phyloP scores from a whole-genome alignment of 352 stramenopile species.

The Pythium guiyangense region DNA sequence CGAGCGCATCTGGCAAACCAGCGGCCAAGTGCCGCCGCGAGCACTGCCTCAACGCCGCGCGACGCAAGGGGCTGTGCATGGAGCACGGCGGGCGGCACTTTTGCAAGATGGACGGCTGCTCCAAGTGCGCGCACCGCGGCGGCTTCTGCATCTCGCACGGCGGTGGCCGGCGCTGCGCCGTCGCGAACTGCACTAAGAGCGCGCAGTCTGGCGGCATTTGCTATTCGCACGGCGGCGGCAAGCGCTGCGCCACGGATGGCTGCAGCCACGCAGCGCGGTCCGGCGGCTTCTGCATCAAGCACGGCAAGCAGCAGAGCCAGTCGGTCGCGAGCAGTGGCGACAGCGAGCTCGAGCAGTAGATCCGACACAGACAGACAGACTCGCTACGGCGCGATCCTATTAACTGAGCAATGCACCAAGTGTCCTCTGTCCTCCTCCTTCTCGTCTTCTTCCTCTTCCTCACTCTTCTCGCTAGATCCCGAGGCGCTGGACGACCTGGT shows the following conservation, averaged over 20 bases:
- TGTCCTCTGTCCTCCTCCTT: too few relatives aligned
- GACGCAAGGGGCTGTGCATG: conserved; percentile 84
- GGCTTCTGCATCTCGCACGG: conserved; percentile 82
- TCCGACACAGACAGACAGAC: neutral
- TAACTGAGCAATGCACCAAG: neutral
- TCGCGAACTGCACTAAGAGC: conserved; percentile 72
- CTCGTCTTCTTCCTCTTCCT: too few relatives aligned
- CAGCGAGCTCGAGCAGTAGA: conserved; percentile 2
- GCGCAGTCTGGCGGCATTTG: conserved; percentile 80
- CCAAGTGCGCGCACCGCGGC: conserved; percentile 79
- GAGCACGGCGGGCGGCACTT: conserved; percentile 83
- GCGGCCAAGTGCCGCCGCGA: conserved; percentile 53
- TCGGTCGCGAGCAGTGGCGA: too few relatives aligned
- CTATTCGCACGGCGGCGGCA: conserved; percentile 82
- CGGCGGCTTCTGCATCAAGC: conserved; percentile 80
- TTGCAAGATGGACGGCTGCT: conserved; percentile 80
- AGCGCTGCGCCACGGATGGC: conserved; percentile 67
- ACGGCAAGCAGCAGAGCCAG: conserved; percentile 60
- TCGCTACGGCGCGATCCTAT: neutral
- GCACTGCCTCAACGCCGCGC: conserved; percentile 61
- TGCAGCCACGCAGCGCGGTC: conserved; percentile 78
- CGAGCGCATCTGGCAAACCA: conserved; percentile 15
- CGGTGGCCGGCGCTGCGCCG: conserved; percentile 65
- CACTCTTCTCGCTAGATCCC: neutral
- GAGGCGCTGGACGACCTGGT: conserved; percentile 7